phyloP scores from a whole-genome alignment of 2,329 filamentous ascomycete genomes.

The Annulohypoxylon truncatum region DNA sequence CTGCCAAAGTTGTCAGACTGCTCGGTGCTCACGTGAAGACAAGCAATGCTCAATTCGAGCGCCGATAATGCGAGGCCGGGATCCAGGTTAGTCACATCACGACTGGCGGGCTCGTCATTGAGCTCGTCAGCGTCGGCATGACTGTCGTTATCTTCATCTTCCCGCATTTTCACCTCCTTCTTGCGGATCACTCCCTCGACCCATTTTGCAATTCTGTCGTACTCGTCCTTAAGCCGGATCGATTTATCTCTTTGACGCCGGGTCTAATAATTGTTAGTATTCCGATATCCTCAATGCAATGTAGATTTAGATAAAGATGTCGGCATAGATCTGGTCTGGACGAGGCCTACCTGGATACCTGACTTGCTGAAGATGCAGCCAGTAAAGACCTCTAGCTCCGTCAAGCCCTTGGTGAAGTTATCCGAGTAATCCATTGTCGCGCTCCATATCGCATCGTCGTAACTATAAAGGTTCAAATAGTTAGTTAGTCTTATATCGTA shows the following conservation, averaged over 20 bases:
- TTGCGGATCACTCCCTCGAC: conserved; percentile 54
- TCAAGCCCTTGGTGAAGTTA: conserved; percentile 57
- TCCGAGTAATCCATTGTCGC: conserved; percentile 60
- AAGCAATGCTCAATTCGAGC: conserved; percentile 49
- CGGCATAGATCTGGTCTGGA: not conserved
- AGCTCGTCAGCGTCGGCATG: conserved; percentile 16
- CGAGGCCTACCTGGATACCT: conserved; percentile 53
- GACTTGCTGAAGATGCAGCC: conserved; percentile 65
- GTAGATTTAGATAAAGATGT: not conserved
- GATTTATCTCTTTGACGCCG: conserved; percentile 64
- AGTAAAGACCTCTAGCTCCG: conserved; percentile 66
- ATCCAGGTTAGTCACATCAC: not conserved
- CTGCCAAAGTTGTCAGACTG: conserved; percentile 20
- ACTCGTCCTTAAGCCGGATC: conserved; percentile 63
- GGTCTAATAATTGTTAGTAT: conserved; percentile 44
- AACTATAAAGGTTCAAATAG: conserved; percentile 50
- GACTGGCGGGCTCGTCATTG: not conserved
- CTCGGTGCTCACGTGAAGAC: conserved; percentile 41
- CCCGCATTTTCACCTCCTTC: conserved; percentile 23
- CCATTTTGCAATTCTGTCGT: conserved; percentile 59
- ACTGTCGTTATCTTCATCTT: conserved; percentile 20
- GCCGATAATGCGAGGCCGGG: conserved; percentile 21
- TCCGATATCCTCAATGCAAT: not conserved
- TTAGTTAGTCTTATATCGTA: not conserved
- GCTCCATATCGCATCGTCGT: conserved; percentile 57